Evolutionary conservation across 805 yeast species (phyloP).

Genomic region (Jamesozyma spencerorum): DNA sequence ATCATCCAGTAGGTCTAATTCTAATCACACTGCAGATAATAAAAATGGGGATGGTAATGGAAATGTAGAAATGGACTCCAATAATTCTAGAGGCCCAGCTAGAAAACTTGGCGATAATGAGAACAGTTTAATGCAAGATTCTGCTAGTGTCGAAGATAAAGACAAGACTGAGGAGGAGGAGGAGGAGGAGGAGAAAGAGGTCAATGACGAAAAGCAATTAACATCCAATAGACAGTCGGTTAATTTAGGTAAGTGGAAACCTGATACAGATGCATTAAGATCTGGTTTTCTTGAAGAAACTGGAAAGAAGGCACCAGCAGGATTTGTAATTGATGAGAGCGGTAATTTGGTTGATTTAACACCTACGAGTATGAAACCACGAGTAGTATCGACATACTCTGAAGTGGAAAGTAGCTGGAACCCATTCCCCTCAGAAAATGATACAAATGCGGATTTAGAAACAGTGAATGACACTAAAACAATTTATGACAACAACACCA

Average conservation of each 20-base stretch:
- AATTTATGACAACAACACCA: conserved; percentile 29
- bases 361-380: conserved; percentile 25
- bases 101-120: not conserved
- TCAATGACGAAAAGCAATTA: not conserved
- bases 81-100: too few species aligned
- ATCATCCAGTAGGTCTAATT: not conserved
- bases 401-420: conserved; percentile 30
- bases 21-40: not conserved
- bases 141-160: not conserved
- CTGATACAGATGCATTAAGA: conserved; percentile 37
- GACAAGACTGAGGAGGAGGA: not conserved
- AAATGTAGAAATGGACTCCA: too few species aligned
- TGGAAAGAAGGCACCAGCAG: conserved; percentile 30
- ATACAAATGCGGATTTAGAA: conserved; percentile 19
- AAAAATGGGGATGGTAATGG: not conserved
- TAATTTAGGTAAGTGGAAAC: conserved; percentile 38
- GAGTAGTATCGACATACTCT: conserved; percentile 26
- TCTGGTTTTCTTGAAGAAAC: conserved; percentile 35
- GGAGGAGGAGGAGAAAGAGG: not conserved
- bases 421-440: conserved; percentile 27
- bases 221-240: conserved; percentile 10
- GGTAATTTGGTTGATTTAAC: conserved; percentile 27
- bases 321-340: conserved; percentile 26
- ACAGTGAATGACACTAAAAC: conserved; percentile 30
- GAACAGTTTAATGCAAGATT: too few species aligned